Conservation (phyloP, 2,329 filamentous ascomycete species). For the Fusarium dimerum region DNA sequence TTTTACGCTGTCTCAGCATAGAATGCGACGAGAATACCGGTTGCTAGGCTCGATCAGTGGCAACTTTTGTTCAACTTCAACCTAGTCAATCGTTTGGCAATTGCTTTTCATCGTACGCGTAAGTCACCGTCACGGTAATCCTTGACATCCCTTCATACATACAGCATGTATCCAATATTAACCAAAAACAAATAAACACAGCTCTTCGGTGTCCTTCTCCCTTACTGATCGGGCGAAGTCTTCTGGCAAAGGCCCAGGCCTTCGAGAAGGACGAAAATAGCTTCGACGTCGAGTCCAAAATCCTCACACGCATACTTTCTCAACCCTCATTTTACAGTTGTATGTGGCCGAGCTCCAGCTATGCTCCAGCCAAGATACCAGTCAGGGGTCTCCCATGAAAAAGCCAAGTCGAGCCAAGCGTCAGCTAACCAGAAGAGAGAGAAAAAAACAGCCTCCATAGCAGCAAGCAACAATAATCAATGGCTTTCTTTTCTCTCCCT, state of each 20-base stretch:
- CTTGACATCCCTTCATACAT: no score
- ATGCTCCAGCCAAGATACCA: conserved; percentile 19
- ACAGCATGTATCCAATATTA: no score
- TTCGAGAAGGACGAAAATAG: no score
- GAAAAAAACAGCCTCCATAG: neutral
- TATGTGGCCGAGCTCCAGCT: conserved; percentile 7
- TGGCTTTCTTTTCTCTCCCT: conserved; percentile 1
- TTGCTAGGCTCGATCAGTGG: neutral
- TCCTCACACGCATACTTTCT: neutral
- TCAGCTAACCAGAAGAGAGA: conserved; percentile 7
- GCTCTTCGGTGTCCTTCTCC: no score
- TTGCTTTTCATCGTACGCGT: no score
- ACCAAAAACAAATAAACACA: no score
- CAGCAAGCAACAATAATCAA: no score
- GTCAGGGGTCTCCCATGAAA: conserved; percentile 18
- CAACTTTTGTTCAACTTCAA: no score
- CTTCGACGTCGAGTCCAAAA: neutral
- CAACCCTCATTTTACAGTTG: conserved; percentile 9
- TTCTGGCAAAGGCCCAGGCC: no score
- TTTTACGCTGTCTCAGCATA: conserved; percentile 11
- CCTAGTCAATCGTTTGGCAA: no score
- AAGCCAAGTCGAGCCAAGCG: conserved; percentile 22
- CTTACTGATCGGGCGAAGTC: no score
- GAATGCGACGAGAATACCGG: neutral
- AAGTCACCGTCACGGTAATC: no score